Evolutionary conservation across 441 rosid species (phyloP).

Genomic region (Hura crepitans): DNA sequence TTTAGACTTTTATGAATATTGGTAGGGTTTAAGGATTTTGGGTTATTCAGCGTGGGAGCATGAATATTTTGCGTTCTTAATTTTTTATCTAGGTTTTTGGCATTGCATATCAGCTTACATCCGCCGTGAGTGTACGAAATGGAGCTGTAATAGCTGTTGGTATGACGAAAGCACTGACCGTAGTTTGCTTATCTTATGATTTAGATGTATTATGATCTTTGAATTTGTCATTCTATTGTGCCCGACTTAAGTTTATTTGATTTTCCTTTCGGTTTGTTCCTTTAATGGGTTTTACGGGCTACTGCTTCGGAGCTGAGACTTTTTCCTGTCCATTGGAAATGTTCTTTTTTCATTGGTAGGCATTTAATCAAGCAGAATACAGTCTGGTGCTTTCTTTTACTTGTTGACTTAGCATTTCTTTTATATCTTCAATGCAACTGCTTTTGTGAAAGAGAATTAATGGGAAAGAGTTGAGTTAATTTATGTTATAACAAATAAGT

Average conservation of each 20-base stretch:
- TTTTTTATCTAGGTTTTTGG: neutral
- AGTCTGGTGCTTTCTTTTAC: neutral
- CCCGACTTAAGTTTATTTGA: neutral
- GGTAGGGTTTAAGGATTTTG: slow-evolving; percentile 30
- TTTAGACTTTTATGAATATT: slow-evolving; percentile 13
- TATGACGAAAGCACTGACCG: neutral
- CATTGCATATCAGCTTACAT: neutral
- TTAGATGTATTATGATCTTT: neutral
- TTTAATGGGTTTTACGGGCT: neutral
- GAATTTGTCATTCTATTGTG: neutral
- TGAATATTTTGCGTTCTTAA: neutral
- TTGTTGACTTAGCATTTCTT: neutral
- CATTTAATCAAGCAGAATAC: neutral
- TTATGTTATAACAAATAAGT: neutral
- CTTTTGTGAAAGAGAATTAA: neutral
- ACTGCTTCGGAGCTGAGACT: neutral
- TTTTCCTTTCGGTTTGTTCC: neutral
- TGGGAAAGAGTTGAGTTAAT: neutral
- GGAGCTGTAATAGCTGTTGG: neutral
- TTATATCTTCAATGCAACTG: neutral
- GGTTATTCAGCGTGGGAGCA: neutral
- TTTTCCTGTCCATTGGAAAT: neutral
- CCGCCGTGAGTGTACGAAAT: neutral
- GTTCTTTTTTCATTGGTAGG: neutral
- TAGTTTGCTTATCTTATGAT: neutral